Conservation (phyloP, 331 rosid species). For the Ulmus americana region DNA sequence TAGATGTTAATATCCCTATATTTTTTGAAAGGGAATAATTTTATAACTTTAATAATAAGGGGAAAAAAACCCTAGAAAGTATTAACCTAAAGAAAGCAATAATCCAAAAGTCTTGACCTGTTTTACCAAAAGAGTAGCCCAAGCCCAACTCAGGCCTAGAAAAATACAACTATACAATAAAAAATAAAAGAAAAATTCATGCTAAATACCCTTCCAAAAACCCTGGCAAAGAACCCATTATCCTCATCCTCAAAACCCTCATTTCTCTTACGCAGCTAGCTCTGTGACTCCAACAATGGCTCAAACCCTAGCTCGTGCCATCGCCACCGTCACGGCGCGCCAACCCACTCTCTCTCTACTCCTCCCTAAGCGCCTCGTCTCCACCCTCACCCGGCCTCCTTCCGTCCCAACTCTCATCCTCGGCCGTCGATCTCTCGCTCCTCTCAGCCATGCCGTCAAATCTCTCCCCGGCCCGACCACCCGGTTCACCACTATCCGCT, state of each 20-base stretch:
- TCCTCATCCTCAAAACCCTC: slow-evolving; percentile 18
- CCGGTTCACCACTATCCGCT: slow-evolving; percentile 46
- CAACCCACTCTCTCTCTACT: slow-evolving; percentile 17
- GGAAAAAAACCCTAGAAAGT: no score
- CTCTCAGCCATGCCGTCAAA: slow-evolving; percentile 35
- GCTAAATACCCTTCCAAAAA: slow-evolving; percentile 9
- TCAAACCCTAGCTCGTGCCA: slow-evolving; percentile 37
- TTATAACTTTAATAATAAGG: no score
- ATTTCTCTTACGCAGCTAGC: not conserved
- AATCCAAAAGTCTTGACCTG: no score
- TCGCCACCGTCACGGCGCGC: slow-evolving; percentile 23
- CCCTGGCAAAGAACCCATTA: slow-evolving; percentile 10
- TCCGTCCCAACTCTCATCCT: slow-evolving; percentile 26
- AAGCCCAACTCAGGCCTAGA: no score
- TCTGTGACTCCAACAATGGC: slow-evolving; percentile 30
- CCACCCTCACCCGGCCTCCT: slow-evolving; percentile 31
- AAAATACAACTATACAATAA: no score
- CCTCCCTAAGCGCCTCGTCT: slow-evolving; percentile 35
- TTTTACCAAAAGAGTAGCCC: no score
- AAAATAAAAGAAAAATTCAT: no score
- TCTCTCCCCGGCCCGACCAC: slow-evolving; percentile 14
- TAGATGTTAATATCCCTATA: no score
- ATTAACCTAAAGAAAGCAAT: no score
- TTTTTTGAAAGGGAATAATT: no score
- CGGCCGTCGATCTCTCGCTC: slow-evolving; percentile 40